Percentiles rank a stretch among this genome's conserved stretches.
phyloP scores from a whole-genome alignment of 1,139 yeast species.

The Lodderomyces margitis region DNA sequence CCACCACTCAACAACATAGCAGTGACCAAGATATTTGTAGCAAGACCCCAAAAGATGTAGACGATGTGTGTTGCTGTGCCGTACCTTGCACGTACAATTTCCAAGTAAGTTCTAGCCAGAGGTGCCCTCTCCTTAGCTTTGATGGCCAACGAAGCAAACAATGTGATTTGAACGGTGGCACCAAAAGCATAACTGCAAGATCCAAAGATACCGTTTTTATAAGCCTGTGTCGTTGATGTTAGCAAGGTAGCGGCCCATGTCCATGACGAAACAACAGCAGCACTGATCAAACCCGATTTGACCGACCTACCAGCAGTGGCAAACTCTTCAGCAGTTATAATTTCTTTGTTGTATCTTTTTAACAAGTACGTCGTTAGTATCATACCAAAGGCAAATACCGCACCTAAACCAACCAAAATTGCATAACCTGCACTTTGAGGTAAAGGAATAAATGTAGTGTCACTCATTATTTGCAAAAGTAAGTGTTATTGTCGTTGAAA shows the following conservation, averaged over 20 bases:
- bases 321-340: constrained; percentile 86
- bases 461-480: neutral
- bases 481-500: neutral
- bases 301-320: constrained; percentile 86
- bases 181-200: constrained; percentile 54
- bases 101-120: constrained; percentile 56
- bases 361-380: constrained; percentile 66
- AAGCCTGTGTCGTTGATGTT: constrained; percentile 53
- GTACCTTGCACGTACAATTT: constrained; percentile 51
- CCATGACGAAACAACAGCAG: constrained; percentile 91
- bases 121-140: constrained; percentile 59
- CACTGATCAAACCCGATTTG: constrained; percentile 74
- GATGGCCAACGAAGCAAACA: constrained; percentile 53
- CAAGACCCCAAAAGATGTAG: constrained; percentile 73
- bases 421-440: constrained; percentile 91
- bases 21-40: constrained; percentile 84
- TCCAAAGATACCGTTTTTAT: constrained; percentile 69
- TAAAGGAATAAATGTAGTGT: constrained; percentile 18
- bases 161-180: constrained; percentile 52
- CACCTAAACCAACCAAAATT: constrained; percentile 83
- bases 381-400: constrained; percentile 79
- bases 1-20: constrained; percentile 89
- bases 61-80: constrained; percentile 63
- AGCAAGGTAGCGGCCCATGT: constrained; percentile 87
- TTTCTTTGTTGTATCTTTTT: constrained; percentile 73